These are phyloP conservation scores for Alternaria brassicicola DNA, from an alignment of 2,329 filamentous ascomycete genomes.

Conservation along the genomic window DNA sequence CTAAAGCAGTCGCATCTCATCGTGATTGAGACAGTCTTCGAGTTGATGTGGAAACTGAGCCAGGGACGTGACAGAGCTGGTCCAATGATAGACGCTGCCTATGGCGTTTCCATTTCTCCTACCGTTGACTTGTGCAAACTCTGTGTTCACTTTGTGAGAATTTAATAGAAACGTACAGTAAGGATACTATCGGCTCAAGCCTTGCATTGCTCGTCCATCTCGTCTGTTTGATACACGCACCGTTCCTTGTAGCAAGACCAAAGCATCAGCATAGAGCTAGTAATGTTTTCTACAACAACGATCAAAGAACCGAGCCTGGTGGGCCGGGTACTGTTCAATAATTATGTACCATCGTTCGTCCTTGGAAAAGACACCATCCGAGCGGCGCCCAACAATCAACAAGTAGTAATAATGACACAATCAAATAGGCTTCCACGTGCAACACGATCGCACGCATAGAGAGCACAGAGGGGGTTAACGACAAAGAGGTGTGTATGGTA, in stretches of 20 bases:
- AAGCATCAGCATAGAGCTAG: neutral
- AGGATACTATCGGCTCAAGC: neutral
- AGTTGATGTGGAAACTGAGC: no score
- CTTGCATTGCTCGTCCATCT: slow-evolving; percentile 4
- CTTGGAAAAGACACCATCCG: neutral
- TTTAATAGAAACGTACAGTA: neutral
- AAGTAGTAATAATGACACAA: slow-evolving; percentile 3
- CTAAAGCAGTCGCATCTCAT: no score
- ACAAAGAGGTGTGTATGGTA: slow-evolving; percentile 2
- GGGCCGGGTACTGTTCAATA: neutral
- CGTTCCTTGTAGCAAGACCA: neutral
- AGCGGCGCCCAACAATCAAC: neutral
- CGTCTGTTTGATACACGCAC: neutral
- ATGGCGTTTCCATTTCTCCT: no score
- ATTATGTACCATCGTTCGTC: neutral
- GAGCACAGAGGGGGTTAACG: slow-evolving; percentile 1
- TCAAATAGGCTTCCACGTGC: neutral
- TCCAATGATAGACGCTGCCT: no score
- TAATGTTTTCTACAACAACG: neutral
- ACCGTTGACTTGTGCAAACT: no score
- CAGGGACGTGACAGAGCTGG: no score
- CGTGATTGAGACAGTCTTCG: no score
- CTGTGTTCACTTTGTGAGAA: neutral
- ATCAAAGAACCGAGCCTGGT: neutral
- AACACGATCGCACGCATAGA: neutral